Evolutionary conservation across 2,329 filamentous ascomycete species (phyloP), one percentile per base, ranked within the genome.

Genomic region (Alternaria arbusti): DNA sequence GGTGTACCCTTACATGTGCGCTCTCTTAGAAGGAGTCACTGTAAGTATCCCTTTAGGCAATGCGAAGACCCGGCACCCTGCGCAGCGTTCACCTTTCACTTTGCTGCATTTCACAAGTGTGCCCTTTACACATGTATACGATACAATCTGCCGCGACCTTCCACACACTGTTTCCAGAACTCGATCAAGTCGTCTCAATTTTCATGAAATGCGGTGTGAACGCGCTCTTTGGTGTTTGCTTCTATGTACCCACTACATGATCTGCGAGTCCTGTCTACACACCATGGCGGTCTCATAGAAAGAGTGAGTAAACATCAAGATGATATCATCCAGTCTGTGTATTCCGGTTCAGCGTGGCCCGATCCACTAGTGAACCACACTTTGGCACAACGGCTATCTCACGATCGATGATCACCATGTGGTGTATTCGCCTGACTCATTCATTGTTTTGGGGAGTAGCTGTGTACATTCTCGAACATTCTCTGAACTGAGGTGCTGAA

Each of bases 351-450:
- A 56, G 25, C 30, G 43, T 46, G 23, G 52, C 12, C 56, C 20
- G n/a, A 54, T 43, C 46, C 57, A 23, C 57, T 46, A 54, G n/a
- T 26, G 52, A 54, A 61, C 61, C 57, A 54, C 23, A 57, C 7
- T 54, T 26, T 55, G 13, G 13, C 4, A 46, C 7, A 44, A 52
- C 20, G 32, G 32, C 56, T 43, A 25, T 56, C 40, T 44, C 23
- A 56, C 12, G 25, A 32, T 28, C 23, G n/a, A 49, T 22, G 9
- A 52, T 26, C 22, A 30, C 40, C 12, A 20, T 13, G n/a, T 13
- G 17, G 11, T 22, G 12, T 23, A 13, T 20, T 26, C 7, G 9
- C 40, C 40, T 13, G 6, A 25, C 25, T 45, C 17, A 28, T 28
- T 30, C 11, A 30, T 30, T 25, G 23, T 56, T 12, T 45, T 13